phyloP scores from a whole-genome alignment of 768 basidiomycete species.

The Boletus sp. region DNA sequence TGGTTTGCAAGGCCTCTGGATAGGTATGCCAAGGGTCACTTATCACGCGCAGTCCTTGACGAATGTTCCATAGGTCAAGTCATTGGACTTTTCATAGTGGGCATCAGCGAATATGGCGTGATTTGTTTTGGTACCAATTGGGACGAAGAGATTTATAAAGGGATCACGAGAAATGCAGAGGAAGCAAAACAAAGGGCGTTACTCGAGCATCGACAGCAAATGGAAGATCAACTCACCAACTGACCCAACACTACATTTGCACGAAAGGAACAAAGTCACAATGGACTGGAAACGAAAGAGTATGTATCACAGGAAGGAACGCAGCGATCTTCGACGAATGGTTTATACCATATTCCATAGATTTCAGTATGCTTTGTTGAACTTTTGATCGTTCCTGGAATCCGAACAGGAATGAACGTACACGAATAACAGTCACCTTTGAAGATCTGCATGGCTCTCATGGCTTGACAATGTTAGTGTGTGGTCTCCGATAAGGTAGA shows the following conservation, averaged over 20 bases:
- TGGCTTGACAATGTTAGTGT: neutral
- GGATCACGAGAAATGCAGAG: slow-evolving; percentile 36
- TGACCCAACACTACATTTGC: slow-evolving; percentile 5
- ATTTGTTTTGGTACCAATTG: slow-evolving; percentile 55
- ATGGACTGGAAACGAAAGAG: neutral
- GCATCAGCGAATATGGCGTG: slow-evolving; percentile 61
- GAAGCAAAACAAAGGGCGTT: slow-evolving; percentile 32
- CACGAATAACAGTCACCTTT: neutral
- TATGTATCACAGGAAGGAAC: neutral
- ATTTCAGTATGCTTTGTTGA: neutral
- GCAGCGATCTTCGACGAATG: neutral
- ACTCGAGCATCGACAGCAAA: slow-evolving; percentile 19
- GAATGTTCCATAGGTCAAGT: slow-evolving; percentile 54
- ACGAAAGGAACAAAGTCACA: neutral
- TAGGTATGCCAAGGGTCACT: slow-evolving; percentile 32
- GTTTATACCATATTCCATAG: neutral
- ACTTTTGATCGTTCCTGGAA: neutral
- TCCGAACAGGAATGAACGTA: neutral
- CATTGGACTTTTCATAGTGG: slow-evolving; percentile 69
- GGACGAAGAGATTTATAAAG: slow-evolving; percentile 44
- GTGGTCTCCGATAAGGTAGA: neutral
- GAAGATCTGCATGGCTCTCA: neutral
- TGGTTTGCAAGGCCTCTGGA: slow-evolving; percentile 53
- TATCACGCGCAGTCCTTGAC: slow-evolving; percentile 8
- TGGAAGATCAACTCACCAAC: slow-evolving; percentile 14